These are phyloP conservation scores for Flaveria brownii DNA, from an alignment of 129 eudicot genomes.

Conservation along the genomic window DNA sequence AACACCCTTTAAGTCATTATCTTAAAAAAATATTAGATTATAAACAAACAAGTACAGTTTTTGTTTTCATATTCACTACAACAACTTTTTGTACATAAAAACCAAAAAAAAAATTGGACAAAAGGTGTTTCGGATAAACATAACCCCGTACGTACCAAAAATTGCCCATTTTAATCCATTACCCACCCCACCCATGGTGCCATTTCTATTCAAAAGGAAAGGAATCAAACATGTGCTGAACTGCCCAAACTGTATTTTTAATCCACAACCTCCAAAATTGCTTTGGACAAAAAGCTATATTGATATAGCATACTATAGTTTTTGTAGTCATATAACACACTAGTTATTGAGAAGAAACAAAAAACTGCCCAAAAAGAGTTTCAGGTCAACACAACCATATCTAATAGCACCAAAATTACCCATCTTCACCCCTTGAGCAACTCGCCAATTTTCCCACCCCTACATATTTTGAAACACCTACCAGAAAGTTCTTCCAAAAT, in stretches of 20 bases:
- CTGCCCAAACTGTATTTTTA: neutral
- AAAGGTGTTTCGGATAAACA: neutral
- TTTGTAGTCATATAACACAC: neutral
- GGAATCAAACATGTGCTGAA: too few species aligned
- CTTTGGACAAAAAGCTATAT: neutral
- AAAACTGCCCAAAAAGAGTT: neutral
- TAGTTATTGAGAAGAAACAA: neutral
- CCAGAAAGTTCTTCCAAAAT: slow-evolving; percentile 96
- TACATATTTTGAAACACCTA: slow-evolving; percentile 23
- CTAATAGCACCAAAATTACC: too few species aligned
- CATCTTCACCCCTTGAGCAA: neutral
- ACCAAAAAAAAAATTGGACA: neutral
- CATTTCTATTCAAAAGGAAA: neutral
- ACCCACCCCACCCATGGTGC: neutral
- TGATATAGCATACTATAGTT: too few species aligned
- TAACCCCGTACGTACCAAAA: neutral
- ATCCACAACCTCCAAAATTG: neutral
- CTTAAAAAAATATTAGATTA: too few species aligned
- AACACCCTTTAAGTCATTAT: neutral
- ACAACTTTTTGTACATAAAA: neutral
- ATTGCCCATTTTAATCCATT: neutral
- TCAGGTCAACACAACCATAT: neutral
- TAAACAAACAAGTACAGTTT: too few species aligned
- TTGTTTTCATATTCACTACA: neutral
- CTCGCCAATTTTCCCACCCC: neutral